Evolutionary conservation across 2,329 filamentous ascomycete genomes (phyloP).

Genomic region (Neofusicoccum sp.): DNA sequence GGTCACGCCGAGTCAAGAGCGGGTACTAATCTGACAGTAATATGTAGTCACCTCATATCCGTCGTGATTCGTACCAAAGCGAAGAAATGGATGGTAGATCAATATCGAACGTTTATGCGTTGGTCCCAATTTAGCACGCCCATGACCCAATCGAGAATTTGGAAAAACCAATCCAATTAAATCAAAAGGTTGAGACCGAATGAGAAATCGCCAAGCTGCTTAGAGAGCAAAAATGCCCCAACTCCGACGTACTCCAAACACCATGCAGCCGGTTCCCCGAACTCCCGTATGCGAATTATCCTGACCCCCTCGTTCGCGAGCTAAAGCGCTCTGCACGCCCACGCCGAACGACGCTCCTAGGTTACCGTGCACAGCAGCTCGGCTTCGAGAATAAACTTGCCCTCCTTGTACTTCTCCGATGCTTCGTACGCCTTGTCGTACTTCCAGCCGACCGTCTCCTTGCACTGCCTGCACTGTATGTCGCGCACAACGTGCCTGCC

Average conservation of each 20-base stretch:
- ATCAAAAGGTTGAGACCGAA: background rate
- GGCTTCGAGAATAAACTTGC: constrained; percentile 94
- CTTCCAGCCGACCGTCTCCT: constrained; percentile 94
- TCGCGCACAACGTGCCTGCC: constrained; percentile 93
- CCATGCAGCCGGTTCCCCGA: constrained; percentile 3
- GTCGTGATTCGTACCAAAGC: background rate
- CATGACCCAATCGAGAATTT: constrained; percentile 2
- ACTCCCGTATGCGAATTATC: constrained; percentile 13
- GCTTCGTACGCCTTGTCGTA: constrained; percentile 96
- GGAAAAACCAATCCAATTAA: background rate
- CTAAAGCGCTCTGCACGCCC: background rate
- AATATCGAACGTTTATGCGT: background rate
- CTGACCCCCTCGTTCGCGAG: background rate
- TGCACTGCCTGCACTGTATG: constrained; percentile 88
- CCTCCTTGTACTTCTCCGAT: constrained; percentile 97
- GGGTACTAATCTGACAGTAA: background rate
- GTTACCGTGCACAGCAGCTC: constrained; percentile 82
- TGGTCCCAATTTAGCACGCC: background rate
- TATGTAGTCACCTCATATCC: background rate
- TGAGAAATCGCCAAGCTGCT: background rate
- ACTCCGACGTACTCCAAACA: constrained; percentile 6
- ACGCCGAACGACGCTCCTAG: constrained; percentile 25
- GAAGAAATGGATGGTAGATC: background rate
- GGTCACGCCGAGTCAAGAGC: background rate
- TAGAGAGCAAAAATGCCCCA: background rate